These are phyloP conservation scores for Xylogone sp. DNA, from an alignment of 2,329 filamentous ascomycete species.

Conservation along the genomic window DNA sequence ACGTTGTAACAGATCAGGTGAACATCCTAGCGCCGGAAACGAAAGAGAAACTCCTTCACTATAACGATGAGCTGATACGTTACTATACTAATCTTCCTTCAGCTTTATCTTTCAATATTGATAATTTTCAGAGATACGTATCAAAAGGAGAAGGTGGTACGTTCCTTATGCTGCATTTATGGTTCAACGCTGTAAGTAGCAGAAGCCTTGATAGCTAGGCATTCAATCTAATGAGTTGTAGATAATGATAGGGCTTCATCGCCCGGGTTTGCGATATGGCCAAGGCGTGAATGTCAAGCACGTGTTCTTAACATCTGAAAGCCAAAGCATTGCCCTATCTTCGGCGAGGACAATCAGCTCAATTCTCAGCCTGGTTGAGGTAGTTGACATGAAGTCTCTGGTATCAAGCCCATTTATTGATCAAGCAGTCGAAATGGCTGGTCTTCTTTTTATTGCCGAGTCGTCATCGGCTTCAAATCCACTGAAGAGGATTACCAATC, in stretches of 20 bases:
- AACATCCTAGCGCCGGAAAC: neutral
- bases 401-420: constrained; percentile 3
- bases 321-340: constrained; percentile 1
- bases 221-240: neutral
- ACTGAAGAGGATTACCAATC: neutral
- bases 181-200: constrained; percentile 1
- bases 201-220: neutral
- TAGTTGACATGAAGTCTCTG: constrained; percentile 3
- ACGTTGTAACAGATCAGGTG: neutral
- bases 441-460: constrained; percentile 6
- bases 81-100: neutral
- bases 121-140: constrained; percentile 2
- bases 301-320: neutral
- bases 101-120: constrained; percentile 2
- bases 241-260: constrained; percentile 3
- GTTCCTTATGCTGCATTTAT: constrained; percentile 1
- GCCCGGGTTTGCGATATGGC: constrained; percentile 1
- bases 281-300: neutral
- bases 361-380: constrained; percentile 4
- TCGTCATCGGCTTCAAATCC: neutral
- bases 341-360: constrained; percentile 4
- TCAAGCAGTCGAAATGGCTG: constrained; percentile 5
- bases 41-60: neutral
- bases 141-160: neutral
- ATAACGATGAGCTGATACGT: neutral